Base-by-base conservation (phyloP, 1,284 basidiomycete genomes). In the Irpex sp. region DNA sequence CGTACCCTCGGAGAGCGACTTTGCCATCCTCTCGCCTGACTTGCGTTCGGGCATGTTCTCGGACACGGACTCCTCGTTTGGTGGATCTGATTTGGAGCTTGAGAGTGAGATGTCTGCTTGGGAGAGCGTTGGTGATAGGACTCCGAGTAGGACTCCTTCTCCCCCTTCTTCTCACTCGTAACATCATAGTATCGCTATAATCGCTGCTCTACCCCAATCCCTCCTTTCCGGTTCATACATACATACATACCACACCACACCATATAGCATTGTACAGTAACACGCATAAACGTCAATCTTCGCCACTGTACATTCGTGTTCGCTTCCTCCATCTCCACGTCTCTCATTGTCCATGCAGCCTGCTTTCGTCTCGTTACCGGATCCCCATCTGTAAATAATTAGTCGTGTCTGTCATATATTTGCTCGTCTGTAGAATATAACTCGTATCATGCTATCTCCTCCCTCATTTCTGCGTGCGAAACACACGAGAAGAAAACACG, bases 11-110 rank as follows among this genome's bases (percentile, higher is more conserved):
- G 70, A 68, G 19, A 67, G 67, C 57, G 66, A 69, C 53, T 39
- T 58, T 28, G 65, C 57, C 12, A 61, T 67, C 6, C 62, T 66
- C 10, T 65, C 69, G 14, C 62, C 71, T 37, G 70, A 68, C 9
- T 62, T 69, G 39, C 70, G 70, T 36, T 71, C 71, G 5, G 72
- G 65, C 6, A 72, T 72, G 66, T 73, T 73, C 39, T 45, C 65
- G 71, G 71, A 59, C 61, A 64, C 39, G 51, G 14, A 47, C 39
- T 61, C 61, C 61, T 62, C 65, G 21, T 69, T 67, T 53, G 68
- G 71, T 19, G 64, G 67, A 16, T 62, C 54, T 16, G 69, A 66
- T 8, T 56, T 64, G 36, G 52, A 64, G 21, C 65, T 62, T 18
- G 68, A 67, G 28, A 33, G 28, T 61, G 67, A 69, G 19, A 63